Evolutionary conservation across 2,329 filamentous ascomycete genomes (phyloP), one percentile per base, ranked within the genome.

Genomic region (Cucurbitaria berberidis): DNA sequence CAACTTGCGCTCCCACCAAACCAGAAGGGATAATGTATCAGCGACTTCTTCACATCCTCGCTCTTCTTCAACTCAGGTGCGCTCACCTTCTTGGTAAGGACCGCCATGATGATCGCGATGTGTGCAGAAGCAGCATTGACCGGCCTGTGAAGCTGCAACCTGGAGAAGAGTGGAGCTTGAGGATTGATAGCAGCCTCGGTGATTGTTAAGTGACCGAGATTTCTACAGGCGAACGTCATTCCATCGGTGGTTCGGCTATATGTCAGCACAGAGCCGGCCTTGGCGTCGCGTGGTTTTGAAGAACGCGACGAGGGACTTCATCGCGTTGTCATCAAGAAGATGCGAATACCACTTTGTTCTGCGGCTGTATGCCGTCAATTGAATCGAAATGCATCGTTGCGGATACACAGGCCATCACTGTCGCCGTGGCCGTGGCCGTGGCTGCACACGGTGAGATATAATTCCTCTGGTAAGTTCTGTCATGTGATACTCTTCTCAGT

Each of bases 1-100:
- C 91, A 96, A 71, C 90, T 95, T 45, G 93, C 92, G 73, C 91
- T 96, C 50, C 95, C 95, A 60, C 95, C 95, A 75, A 99, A 98
- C 95, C 93, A 98, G 63, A 82, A 77, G 11, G 80, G 80, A 67
- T 82, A 82, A 54, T 76, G 74, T 59, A 81, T 73, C 44, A 69
- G 54, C 52, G 73, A 67, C 48, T 71, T 72, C 63, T 75, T 73
- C 47, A 76, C 70, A 68, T 77, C 74, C 57, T 78, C 72, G 67
- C 69, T 75, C 68, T 79, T 80, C 53, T 53, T 67, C 62, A 72
- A 29, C 54, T 74, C 70, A 9, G 55, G 55, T 35, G 59, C 55
- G 58, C 60, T 68, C 66, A 69, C 65, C 57, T 68, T 61, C 60
- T 70, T 74, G 53, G 65, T 70, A 56, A 77, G 64, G 58, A 73